Evolutionary conservation across 2,329 filamentous ascomycete genomes (phyloP).

Genomic region (Lasiodiplodia gonubiensis): DNA sequence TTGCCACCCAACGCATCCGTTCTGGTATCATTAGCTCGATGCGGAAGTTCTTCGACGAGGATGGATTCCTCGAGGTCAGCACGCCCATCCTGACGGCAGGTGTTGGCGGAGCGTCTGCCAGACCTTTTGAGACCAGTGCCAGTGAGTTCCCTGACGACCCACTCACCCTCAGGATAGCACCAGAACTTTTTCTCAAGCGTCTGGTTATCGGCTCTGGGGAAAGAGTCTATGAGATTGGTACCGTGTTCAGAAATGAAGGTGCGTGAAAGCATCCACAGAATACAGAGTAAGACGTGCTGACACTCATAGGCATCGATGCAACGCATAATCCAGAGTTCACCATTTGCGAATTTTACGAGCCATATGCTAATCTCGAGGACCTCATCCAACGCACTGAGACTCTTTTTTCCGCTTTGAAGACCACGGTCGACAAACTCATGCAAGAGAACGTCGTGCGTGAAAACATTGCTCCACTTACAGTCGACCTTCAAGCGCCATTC

Average conservation of each 20-base stretch:
- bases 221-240: conserved; percentile 89
- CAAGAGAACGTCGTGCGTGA: conserved; percentile 40
- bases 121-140: conserved; percentile 81
- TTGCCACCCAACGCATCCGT: conserved; percentile 75
- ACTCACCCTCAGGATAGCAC: conserved; percentile 84
- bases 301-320: conserved; percentile 65
- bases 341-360: conserved; percentile 95
- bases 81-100: conserved; percentile 85
- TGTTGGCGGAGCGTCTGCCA: conserved; percentile 85
- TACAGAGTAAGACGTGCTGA: not conserved
- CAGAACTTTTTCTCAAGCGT: conserved; percentile 93
- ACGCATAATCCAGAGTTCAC: conserved; percentile 98
- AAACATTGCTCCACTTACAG: conserved; percentile 48
- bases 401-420: conserved; percentile 59
- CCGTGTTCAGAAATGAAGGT: conserved; percentile 91
- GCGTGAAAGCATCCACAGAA: conserved; percentile 31
- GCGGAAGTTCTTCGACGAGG: conserved; percentile 72
- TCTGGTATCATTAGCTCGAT: conserved; percentile 76
- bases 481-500: conserved; percentile 55
- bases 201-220: conserved; percentile 88
- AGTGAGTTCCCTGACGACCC: conserved; percentile 75
- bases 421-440: conserved; percentile 57
- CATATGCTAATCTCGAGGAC: conserved; percentile 77
- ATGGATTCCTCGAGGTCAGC: conserved; percentile 82
- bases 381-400: conserved; percentile 78